Conservation (phyloP, 768 basidiomycete genomes). For the Suillus americanus region DNA sequence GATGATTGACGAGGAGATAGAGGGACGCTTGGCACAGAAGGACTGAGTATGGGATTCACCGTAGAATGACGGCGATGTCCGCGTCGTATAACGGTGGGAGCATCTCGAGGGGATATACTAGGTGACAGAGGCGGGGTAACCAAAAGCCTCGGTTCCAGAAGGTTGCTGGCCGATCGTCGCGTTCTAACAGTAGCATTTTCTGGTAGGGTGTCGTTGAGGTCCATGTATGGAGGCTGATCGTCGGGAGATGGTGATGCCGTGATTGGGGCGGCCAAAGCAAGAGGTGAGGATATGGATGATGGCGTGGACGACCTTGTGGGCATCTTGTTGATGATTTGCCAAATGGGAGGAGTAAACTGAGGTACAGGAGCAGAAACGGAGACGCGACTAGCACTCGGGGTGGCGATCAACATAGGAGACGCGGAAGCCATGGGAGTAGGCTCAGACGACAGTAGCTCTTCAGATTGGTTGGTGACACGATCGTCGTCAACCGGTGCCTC, state of each 20-base stretch:
- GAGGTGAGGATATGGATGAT: conserved; percentile 84
- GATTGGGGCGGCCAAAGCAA: conserved; percentile 83
- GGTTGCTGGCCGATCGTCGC: conserved; percentile 64
- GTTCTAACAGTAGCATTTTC: conserved; percentile 50
- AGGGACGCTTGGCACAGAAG: conserved; percentile 50
- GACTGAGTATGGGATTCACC: conserved; percentile 59
- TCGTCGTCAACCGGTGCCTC: conserved; percentile 18
- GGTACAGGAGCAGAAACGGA: conserved; percentile 34
- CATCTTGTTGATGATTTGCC: conserved; percentile 42
- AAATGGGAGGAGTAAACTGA: conserved; percentile 46
- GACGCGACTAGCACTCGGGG: conserved; percentile 23
- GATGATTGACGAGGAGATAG: conserved; percentile 88
- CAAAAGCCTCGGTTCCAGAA: conserved; percentile 63
- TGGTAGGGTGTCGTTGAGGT: conserved; percentile 53
- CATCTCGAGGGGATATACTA: conserved; percentile 54
- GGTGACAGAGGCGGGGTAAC: conserved; percentile 76
- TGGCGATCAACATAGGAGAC: conserved; percentile 34
- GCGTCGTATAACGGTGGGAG: conserved; percentile 44
- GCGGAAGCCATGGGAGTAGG: conserved; percentile 70
- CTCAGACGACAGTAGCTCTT: conserved; percentile 44
- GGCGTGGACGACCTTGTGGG: conserved; percentile 85
- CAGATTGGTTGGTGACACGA: conserved; percentile 16
- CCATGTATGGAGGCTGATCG: conserved; percentile 62
- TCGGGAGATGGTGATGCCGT: conserved; percentile 65
- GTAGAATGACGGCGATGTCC: conserved; percentile 73